A percentile compares a stretch with the other conserved stretches of the same genome.
Conservation (phyloP, 1,284 basidiomycete species). For the Rhodotorula sp. region DNA sequence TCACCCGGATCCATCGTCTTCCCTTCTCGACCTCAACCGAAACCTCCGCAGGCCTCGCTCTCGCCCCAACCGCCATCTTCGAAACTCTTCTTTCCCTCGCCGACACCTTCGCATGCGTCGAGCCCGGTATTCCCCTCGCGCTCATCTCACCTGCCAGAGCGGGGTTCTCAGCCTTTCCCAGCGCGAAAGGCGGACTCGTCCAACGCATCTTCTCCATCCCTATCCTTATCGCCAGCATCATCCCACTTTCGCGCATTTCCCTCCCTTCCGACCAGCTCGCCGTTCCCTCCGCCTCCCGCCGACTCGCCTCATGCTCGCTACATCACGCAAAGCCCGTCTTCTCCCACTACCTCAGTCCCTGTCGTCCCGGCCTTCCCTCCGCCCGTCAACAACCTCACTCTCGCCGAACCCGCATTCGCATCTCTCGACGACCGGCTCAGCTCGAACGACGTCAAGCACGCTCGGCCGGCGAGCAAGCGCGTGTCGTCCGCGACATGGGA, state of each 20-base stretch:
- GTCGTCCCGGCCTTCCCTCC: background rate
- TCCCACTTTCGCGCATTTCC: background rate
- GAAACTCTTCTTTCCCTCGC: background rate
- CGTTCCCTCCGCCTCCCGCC: slow-evolving; percentile 6
- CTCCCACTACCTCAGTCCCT: background rate
- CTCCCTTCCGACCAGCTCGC: background rate
- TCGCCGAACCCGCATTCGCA: slow-evolving; percentile 14
- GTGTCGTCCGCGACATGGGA: slow-evolving; percentile 12
- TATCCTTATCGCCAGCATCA: background rate
- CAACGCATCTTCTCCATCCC: background rate
- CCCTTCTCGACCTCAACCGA: background rate
- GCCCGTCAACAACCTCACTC: background rate
- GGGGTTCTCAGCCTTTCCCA: background rate
- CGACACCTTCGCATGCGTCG: background rate
- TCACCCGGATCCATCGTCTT: background rate
- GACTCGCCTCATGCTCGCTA: slow-evolving; percentile 9
- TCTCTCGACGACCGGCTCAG: slow-evolving; percentile 4
- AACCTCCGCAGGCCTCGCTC: background rate
- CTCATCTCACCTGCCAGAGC: background rate
- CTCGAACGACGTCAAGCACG: slow-evolving; percentile 1
- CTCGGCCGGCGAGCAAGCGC: slow-evolving; percentile 1
- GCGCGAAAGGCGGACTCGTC: background rate
- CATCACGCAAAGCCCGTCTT: background rate
- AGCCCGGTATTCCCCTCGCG: background rate
- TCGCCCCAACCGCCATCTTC: background rate